A percentile compares a stretch with the other conserved stretches of the same genome.
Evolutionary conservation across 169 alveolate genomes (phyloP).

Genomic region (Fabrea salina): DNA sequence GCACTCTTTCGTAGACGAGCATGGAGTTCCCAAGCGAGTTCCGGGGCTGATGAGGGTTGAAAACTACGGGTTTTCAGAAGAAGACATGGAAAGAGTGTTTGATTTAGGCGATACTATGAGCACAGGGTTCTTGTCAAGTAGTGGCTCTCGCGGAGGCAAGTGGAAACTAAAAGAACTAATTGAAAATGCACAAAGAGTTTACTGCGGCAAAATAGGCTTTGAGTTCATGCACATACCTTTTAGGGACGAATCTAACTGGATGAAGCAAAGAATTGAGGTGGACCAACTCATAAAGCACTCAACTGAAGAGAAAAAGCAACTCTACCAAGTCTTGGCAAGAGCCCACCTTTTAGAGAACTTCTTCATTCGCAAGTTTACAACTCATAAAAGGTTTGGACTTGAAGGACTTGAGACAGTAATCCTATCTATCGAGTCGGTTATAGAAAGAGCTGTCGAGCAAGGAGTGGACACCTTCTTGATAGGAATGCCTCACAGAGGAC

Average conservation of each 20-base stretch:
- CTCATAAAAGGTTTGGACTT: conserved; percentile 92
- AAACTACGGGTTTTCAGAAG: not conserved
- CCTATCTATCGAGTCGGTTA: conserved; percentile 75
- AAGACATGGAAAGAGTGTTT: conserved; percentile 10
- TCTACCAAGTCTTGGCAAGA: conserved; percentile 55
- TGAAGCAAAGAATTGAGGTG: conserved; percentile 51
- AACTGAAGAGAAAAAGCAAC: conserved; percentile 8
- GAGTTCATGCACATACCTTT: conserved; percentile 57
- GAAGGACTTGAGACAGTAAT: conserved; percentile 91
- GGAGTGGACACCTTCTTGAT: conserved; percentile 87
- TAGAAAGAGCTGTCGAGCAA: conserved; percentile 31
- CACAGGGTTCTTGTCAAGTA: not conserved
- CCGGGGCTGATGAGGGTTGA: not conserved
- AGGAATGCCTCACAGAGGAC: conserved; percentile 96
- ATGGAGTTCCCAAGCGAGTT: not conserved
- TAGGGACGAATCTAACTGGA: conserved; percentile 52
- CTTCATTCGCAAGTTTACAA: conserved; percentile 78
- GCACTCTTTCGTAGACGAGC: not conserved
- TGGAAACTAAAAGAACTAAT: conserved; percentile 58
- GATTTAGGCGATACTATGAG: conserved; percentile 6
- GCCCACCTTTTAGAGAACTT: conserved; percentile 73
- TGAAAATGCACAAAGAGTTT: conserved; percentile 35
- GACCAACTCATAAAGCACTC: conserved; percentile 2
- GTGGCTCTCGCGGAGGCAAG: not conserved
- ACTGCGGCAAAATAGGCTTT: conserved; percentile 57